Conservation (phyloP, 805 yeast genomes). For the Metschnikowia peoriensis region DNA sequence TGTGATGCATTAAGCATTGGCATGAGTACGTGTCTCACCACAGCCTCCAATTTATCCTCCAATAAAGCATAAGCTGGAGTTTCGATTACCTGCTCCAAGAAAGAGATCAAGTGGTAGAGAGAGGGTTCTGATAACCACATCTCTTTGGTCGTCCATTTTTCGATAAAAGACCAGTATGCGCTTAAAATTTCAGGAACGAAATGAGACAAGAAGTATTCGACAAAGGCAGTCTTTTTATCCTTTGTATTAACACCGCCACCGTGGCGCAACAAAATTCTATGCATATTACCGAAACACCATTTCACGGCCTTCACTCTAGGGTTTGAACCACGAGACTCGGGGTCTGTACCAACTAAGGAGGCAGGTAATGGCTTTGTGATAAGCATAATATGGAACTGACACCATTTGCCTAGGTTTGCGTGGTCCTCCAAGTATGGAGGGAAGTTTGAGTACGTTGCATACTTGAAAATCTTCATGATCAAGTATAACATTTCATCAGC, state of each 20-base stretch:
- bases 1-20: constrained; percentile 41
- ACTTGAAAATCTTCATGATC: constrained; percentile 41
- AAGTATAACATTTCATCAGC: constrained; percentile 34
- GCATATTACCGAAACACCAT: constrained; percentile 46
- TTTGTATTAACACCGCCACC: constrained; percentile 43
- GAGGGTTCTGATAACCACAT: constrained; percentile 42
- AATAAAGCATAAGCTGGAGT: constrained; percentile 39
- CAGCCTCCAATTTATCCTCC: constrained; percentile 40
- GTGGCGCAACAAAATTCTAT: constrained; percentile 40
- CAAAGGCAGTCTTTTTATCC: constrained; percentile 29
- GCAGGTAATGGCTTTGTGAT: constrained; percentile 41
- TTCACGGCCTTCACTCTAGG: constrained; percentile 44
- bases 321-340: constrained; percentile 33
- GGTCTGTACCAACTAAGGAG: constrained; percentile 31
- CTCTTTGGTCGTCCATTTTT: constrained; percentile 37
- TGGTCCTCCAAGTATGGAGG: constrained; percentile 38
- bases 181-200: constrained; percentile 44
- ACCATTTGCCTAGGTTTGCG: constrained; percentile 41
- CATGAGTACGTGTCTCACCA: constrained; percentile 38
- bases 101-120: constrained; percentile 42
- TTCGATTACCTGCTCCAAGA: constrained; percentile 41
- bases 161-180: constrained; percentile 44
- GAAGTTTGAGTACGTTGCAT: constrained; percentile 35
- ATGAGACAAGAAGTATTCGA: constrained; percentile 28
- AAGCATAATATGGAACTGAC: constrained; percentile 36